phyloP scores from a whole-genome alignment of 2,329 filamentous ascomycete genomes.

The Myriosclerotinia duriaeana region DNA sequence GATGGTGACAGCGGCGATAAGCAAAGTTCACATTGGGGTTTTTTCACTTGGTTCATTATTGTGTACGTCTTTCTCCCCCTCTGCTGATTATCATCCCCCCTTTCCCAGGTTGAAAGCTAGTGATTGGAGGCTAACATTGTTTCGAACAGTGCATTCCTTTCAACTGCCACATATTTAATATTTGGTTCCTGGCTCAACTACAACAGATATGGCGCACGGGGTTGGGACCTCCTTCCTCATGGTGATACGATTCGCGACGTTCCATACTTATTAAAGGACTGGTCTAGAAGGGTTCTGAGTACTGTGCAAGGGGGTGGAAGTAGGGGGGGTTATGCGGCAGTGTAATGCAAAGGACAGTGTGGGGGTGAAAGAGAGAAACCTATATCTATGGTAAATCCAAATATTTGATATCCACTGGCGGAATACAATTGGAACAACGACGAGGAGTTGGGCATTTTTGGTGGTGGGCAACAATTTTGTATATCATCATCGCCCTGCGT shows the following conservation, averaged over 20 bases:
- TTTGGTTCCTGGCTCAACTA: conserved; percentile 99
- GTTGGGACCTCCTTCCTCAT: conserved; percentile 93
- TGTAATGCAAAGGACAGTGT: conserved; percentile 44
- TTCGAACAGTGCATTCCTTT: conserved; percentile 72
- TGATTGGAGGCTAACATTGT: conserved; percentile 21
- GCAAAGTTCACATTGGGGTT: conserved; percentile 72
- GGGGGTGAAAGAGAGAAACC: not conserved
- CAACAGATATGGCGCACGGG: conserved; percentile 90
- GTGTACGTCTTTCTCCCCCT: conserved; percentile 59
- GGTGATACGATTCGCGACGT: conserved; percentile 89
- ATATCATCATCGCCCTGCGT: not conserved
- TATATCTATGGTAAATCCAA: not conserved
- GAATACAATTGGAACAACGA: conserved; percentile 1
- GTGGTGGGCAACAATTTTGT: conserved; percentile 13
- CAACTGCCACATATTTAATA: conserved; percentile 85
- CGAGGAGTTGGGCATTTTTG: conserved; percentile 17
- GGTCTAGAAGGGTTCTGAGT: conserved; percentile 73
- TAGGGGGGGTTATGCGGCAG: conserved; percentile 91
- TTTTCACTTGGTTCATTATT: conserved; percentile 96
- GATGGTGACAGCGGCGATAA: conserved; percentile 42
- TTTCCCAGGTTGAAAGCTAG: not conserved
- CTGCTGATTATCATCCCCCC: not conserved
- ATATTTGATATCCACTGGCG: not conserved
- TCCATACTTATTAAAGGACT: conserved; percentile 90
- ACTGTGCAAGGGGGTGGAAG: conserved; percentile 81